Conservation (phyloP, 306 rosid species). For the Rosa multiflora region DNA sequence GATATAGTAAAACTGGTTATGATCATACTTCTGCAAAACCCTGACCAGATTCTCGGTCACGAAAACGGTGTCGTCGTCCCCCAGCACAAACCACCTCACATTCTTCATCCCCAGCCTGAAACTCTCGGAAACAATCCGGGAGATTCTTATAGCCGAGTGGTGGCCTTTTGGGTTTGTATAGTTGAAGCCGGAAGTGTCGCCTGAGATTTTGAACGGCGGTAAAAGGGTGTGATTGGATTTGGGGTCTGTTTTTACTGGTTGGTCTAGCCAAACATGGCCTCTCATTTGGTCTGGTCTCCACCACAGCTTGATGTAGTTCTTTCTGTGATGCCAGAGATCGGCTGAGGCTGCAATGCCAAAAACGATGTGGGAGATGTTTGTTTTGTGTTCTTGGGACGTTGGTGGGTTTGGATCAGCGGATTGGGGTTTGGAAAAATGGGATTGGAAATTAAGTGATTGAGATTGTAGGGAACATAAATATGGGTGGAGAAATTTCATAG, state of each 20-base stretch:
- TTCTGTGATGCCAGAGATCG: conserved; percentile 61
- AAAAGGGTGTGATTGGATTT: conserved; percentile 22
- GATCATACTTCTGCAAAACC: conserved; percentile 63
- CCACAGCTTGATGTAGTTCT: conserved; percentile 71
- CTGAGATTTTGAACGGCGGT: conserved; percentile 50
- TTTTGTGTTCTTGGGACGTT: conserved; percentile 19
- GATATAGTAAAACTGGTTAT: conserved; percentile 57
- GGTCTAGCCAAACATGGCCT: conserved; percentile 66
- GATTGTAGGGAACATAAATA: conserved; percentile 21
- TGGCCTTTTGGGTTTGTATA: conserved; percentile 52
- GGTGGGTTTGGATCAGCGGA: background rate
- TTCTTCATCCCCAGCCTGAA: conserved; percentile 40
- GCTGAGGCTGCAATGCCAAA: conserved; percentile 77
- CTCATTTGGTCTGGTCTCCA: conserved; percentile 60
- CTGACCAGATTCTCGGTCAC: conserved; percentile 54
- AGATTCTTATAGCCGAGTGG: conserved; percentile 61
- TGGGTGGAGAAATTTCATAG: conserved; percentile 36
- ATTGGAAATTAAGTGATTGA: conserved; percentile 3
- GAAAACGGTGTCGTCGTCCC: conserved; percentile 74
- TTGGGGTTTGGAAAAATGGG: background rate
- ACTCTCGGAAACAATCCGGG: conserved; percentile 64
- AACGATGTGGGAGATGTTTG: conserved; percentile 63
- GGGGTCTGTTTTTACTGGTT: conserved; percentile 27
- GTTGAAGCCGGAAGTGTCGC: conserved; percentile 47
- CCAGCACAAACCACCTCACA: conserved; percentile 81